Percentiles rank a stretch among this genome's conserved stretches.
Evolutionary conservation across 306 rosid genomes (phyloP).

Genomic region (Vachellia collinsii): DNA sequence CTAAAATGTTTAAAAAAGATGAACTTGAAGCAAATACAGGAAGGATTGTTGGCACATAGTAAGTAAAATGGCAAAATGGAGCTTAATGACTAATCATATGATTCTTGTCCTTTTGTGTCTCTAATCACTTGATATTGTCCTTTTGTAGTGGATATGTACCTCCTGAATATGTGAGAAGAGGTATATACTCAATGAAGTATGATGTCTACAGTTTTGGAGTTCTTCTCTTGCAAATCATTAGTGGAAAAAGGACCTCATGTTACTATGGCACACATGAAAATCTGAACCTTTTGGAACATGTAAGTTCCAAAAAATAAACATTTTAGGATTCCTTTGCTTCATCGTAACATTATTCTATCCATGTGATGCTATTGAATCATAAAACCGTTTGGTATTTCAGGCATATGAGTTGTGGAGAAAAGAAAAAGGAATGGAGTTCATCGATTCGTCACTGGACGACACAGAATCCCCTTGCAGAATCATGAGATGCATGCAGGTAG

Average conservation of each 20-base stretch:
- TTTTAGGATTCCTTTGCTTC: neutral
- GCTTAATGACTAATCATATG: neutral
- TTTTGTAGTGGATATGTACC: conserved; percentile 63
- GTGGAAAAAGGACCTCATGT: conserved; percentile 54
- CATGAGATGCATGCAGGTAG: conserved; percentile 68
- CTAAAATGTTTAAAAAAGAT: conserved; percentile 59
- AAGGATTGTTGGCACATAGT: conserved; percentile 68
- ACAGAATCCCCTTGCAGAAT: conserved; percentile 47
- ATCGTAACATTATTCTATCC: neutral
- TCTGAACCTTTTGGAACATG: conserved; percentile 60
- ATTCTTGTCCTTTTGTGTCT: conserved; percentile 4
- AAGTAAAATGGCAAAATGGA: conserved; percentile 33
- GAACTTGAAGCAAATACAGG: conserved; percentile 66
- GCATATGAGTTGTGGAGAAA: conserved; percentile 63
- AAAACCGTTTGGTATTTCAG: conserved; percentile 26
- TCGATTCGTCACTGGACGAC: conserved; percentile 60
- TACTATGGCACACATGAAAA: conserved; percentile 50
- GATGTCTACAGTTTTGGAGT: conserved; percentile 52
- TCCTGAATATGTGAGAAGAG: conserved; percentile 62
- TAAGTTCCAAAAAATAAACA: conserved; percentile 32
- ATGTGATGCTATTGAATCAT: neutral
- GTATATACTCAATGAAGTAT: conserved; percentile 62
- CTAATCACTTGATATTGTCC: conserved; percentile 11
- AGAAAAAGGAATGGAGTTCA: conserved; percentile 50
- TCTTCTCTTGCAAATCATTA: conserved; percentile 69